A percentile compares a stretch with the other conserved stretches of the same genome.
phyloP scores from a whole-genome alignment of 768 basidiomycete species.

The Leccinum obscurum region DNA sequence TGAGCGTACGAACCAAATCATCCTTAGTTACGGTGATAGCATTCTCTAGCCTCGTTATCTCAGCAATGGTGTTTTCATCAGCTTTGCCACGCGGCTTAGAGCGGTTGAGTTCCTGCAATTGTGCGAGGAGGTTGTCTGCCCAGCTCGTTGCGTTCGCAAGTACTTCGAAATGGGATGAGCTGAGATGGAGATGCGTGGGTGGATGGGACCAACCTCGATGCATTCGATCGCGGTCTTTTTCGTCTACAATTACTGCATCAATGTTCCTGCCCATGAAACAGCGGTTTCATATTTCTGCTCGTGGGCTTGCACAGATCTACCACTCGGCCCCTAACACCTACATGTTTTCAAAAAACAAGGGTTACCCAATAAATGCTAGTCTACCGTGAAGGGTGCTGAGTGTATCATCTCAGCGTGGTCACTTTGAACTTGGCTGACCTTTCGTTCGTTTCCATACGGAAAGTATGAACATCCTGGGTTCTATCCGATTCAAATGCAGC shows the following conservation, averaged over 20 bases:
- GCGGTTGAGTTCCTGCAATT: constrained; percentile 82
- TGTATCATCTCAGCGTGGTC: not conserved
- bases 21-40: constrained; percentile 72
- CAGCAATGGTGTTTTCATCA: constrained; percentile 75
- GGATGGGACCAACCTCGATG: constrained; percentile 67
- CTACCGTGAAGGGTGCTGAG: not conserved
- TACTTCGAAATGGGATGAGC: constrained; percentile 52
- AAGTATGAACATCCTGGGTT: not conserved
- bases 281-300: constrained; percentile 88
- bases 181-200: not conserved
- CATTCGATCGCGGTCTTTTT: constrained; percentile 97
- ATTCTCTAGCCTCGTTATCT: constrained; percentile 79
- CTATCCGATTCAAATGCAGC: not conserved
- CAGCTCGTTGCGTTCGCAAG: constrained; percentile 91
- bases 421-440: not conserved
- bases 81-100: constrained; percentile 80
- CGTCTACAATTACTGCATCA: constrained; percentile 94
- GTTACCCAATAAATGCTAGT: too few relatives aligned
- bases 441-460: not conserved
- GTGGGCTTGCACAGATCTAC: constrained; percentile 95
- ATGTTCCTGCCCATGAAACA: constrained; percentile 92
- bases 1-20: constrained; percentile 62
- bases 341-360: not conserved
- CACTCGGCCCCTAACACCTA: constrained; percentile 90
- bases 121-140: constrained; percentile 76